Percentiles rank a stretch among this genome's conserved stretches.
Evolutionary conservation across 192 early-diverging fungal genomes (phyloP).

Genomic region (Coemansia sp.): DNA sequence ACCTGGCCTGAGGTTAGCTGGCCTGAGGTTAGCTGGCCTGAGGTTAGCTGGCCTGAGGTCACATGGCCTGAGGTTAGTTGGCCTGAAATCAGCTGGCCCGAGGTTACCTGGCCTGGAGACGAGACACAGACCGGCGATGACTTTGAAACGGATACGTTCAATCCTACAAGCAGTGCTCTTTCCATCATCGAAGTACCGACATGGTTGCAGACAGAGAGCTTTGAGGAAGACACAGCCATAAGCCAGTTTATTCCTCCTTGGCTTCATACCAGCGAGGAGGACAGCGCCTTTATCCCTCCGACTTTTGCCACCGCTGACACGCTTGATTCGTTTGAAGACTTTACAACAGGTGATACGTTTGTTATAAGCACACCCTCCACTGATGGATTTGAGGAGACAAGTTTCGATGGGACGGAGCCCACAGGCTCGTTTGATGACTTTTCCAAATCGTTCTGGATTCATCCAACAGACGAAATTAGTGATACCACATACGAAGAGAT

Average conservation of each 20-base stretch:
- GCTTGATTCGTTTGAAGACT: background rate
- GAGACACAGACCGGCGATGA: background rate
- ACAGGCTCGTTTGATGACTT: background rate
- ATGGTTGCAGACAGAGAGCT: background rate
- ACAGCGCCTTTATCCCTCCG: background rate
- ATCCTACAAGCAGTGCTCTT: background rate
- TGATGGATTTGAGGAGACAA: background rate
- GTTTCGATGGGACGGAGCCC: background rate
- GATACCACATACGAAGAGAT: too few species aligned
- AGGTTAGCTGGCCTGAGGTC: constrained; percentile 6
- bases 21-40: constrained; percentile 2
- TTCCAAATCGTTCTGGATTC: too few species aligned
- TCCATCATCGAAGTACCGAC: background rate
- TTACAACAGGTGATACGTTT: background rate
- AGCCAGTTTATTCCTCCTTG: constrained; percentile 1
- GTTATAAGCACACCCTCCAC: background rate
- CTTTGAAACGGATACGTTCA: background rate
- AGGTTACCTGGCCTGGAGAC: constrained; percentile 10
- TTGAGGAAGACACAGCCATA: background rate
- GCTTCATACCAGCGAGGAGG: background rate
- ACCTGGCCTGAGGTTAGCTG: constrained; percentile 7
- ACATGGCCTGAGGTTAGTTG: constrained; percentile 8
- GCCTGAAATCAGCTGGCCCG: constrained; percentile 23
- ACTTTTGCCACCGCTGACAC: background rate
- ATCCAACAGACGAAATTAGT: too few species aligned